A percentile compares a stretch with the other conserved stretches of the same genome.
Evolutionary conservation across 1,139 yeast species (phyloP).

Genomic region (Nakaseomyces delphensis): DNA sequence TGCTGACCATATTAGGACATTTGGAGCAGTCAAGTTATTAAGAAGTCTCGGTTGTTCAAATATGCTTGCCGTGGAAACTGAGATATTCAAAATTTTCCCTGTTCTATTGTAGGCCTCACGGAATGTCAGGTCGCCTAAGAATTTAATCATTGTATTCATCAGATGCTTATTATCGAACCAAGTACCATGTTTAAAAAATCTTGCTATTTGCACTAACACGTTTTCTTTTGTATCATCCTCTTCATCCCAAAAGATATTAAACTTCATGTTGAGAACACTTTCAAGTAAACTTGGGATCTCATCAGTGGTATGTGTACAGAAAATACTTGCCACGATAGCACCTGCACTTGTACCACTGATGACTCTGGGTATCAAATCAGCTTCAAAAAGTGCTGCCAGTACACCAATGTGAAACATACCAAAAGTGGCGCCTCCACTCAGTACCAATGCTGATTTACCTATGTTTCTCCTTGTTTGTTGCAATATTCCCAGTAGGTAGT

Average conservation of each 20-base stretch:
- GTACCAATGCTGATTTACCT: slow-evolving; percentile 85
- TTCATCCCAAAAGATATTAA: slow-evolving; percentile 57
- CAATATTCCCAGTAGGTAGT: slow-evolving; percentile 67
- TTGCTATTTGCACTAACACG: slow-evolving; percentile 42
- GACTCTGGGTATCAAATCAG: slow-evolving; percentile 70
- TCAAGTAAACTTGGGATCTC: slow-evolving; percentile 55
- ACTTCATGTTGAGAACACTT: slow-evolving; percentile 47
- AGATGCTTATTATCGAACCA: slow-evolving; percentile 75
- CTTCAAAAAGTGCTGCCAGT: slow-evolving; percentile 63
- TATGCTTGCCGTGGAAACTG: slow-evolving; percentile 78
- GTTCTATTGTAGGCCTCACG: slow-evolving; percentile 90
- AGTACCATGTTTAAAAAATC: slow-evolving; percentile 51
- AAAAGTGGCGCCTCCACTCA: slow-evolving; percentile 92
- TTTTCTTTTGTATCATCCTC: slow-evolving; percentile 40
- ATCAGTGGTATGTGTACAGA: slow-evolving; percentile 71
- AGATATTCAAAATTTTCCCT: slow-evolving; percentile 74
- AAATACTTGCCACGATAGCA: slow-evolving; percentile 80
- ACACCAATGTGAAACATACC: slow-evolving; percentile 92
- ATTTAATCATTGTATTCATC: slow-evolving; percentile 60
- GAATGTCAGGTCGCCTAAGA: slow-evolving; percentile 85
- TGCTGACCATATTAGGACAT: slow-evolving; percentile 91
- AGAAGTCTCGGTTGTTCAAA: slow-evolving; percentile 77
- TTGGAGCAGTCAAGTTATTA: slow-evolving; percentile 89
- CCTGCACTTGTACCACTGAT: slow-evolving; percentile 98
- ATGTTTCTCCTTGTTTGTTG: slow-evolving; percentile 84